phyloP scores from a whole-genome alignment of 176 grass and related monocot species.

The Oryza glaberrima region DNA sequence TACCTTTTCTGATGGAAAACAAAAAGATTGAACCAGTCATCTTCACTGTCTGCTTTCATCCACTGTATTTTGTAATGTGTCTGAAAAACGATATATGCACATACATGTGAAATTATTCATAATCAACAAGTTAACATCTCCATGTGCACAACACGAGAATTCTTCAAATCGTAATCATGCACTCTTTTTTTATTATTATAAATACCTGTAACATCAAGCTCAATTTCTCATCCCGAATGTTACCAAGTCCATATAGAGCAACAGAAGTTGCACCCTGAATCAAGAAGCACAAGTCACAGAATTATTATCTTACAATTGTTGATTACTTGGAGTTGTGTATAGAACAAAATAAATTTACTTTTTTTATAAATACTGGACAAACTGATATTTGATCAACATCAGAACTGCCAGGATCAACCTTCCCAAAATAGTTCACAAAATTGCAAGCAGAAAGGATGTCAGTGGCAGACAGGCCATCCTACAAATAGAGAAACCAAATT shows the following conservation, averaged over 20 bases:
- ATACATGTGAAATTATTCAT: slow-evolving; percentile 16
- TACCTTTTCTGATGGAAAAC: slow-evolving; percentile 90
- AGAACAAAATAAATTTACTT: slow-evolving; percentile 45
- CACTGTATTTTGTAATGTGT: slow-evolving; percentile 69
- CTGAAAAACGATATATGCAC: slow-evolving; percentile 46
- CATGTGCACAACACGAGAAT: background rate
- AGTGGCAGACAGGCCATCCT: slow-evolving; percentile 84
- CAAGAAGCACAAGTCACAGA: slow-evolving; percentile 32
- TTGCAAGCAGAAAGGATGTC: slow-evolving; percentile 79
- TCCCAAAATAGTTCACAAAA: slow-evolving; percentile 93
- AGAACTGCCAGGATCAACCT: slow-evolving; percentile 66
- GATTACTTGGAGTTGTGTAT: background rate
- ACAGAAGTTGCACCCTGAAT: slow-evolving; percentile 71
- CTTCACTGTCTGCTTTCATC: slow-evolving; percentile 62
- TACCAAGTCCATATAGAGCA: slow-evolving; percentile 79
- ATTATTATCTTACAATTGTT: slow-evolving; percentile 23
- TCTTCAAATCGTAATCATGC: slow-evolving; percentile 2
- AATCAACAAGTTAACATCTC: background rate
- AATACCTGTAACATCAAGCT: slow-evolving; percentile 82
- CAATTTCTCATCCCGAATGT: slow-evolving; percentile 70
- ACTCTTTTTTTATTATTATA: background rate
- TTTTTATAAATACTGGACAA: slow-evolving; percentile 73
- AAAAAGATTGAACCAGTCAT: slow-evolving; percentile 90
- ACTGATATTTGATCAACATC: slow-evolving; percentile 64
- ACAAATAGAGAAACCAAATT: slow-evolving; percentile 22